A percentile compares a stretch with the other conserved stretches of the same genome.
phyloP scores from a whole-genome alignment of 2,329 filamentous ascomycete species.

The Xylariaceae sp. region DNA sequence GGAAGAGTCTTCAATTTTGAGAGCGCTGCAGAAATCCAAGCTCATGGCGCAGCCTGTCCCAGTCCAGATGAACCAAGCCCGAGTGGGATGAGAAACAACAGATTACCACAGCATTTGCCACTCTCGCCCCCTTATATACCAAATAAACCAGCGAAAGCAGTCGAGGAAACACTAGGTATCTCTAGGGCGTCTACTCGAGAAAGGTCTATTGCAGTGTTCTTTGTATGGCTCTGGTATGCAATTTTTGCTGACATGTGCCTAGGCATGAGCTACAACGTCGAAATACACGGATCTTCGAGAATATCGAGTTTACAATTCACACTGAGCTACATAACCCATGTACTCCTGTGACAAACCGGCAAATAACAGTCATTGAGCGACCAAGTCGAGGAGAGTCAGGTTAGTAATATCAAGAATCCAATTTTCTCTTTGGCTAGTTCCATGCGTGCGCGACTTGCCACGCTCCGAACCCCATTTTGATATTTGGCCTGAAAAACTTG shows the following conservation, averaged over 20 bases:
- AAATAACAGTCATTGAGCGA: conserved; percentile 39
- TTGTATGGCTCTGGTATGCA: not conserved
- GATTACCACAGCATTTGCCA: not conserved
- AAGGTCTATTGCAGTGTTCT: not conserved
- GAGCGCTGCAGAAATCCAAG: not conserved
- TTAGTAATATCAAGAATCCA: not conserved
- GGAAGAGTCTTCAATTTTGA: conserved; percentile 31
- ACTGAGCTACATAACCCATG: conserved; percentile 13
- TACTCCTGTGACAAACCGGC: conserved; percentile 35
- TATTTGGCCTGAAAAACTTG: too few relatives aligned
- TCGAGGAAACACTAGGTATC: not conserved
- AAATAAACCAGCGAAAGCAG: not conserved
- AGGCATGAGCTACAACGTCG: conserved; percentile 19
- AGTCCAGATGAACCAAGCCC: not conserved
- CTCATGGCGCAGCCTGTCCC: not conserved
- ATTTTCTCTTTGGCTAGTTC: not conserved
- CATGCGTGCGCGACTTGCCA: too few relatives aligned
- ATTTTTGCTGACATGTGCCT: not conserved
- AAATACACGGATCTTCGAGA: conserved; percentile 33
- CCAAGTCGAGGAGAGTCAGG: conserved; percentile 13
- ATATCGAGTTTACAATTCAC: conserved; percentile 38
- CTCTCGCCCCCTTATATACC: not conserved
- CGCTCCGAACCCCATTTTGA: too few relatives aligned
- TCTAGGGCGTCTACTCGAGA: not conserved
- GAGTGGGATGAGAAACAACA: not conserved